phyloP scores from a whole-genome alignment of 2,329 filamentous ascomycete species.

The Thelonectria olida region DNA sequence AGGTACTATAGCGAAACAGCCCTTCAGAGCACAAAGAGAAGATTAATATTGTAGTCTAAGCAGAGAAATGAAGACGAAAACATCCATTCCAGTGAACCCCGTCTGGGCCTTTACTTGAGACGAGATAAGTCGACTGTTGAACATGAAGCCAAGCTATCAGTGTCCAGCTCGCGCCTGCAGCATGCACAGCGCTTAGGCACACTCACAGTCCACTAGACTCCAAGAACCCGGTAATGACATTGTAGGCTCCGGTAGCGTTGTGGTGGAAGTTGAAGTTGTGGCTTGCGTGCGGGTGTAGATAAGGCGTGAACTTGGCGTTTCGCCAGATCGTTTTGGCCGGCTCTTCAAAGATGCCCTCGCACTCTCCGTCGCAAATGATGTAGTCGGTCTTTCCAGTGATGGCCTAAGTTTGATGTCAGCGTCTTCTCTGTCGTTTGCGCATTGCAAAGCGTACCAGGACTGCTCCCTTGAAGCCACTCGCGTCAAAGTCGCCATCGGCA shows the following conservation, averaged over 20 bases:
- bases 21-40: too few relatives aligned
- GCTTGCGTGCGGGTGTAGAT: constrained; percentile 28
- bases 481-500: constrained; percentile 27
- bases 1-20: too few relatives aligned
- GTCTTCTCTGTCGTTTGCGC: neutral
- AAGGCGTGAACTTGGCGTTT: constrained; percentile 25
- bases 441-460: constrained; percentile 16
- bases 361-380: constrained; percentile 39
- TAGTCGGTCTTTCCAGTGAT: constrained; percentile 32
- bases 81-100: too few relatives aligned
- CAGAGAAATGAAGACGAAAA: too few relatives aligned
- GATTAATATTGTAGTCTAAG: too few relatives aligned
- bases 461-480: constrained; percentile 26
- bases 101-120: too few relatives aligned
- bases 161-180: too few relatives aligned
- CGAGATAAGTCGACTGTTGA: too few relatives aligned
- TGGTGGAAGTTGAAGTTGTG: constrained; percentile 32
- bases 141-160: too few relatives aligned
- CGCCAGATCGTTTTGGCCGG: constrained; percentile 31
- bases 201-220: constrained; percentile 15
- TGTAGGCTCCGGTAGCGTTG: constrained; percentile 24
- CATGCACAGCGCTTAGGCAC: neutral
- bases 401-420: constrained; percentile 6
- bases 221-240: constrained; percentile 26
- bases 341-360: constrained; percentile 38